Base-by-base conservation (phyloP, 768 basidiomycete species). In the Rhizopogon sp. region DNA sequence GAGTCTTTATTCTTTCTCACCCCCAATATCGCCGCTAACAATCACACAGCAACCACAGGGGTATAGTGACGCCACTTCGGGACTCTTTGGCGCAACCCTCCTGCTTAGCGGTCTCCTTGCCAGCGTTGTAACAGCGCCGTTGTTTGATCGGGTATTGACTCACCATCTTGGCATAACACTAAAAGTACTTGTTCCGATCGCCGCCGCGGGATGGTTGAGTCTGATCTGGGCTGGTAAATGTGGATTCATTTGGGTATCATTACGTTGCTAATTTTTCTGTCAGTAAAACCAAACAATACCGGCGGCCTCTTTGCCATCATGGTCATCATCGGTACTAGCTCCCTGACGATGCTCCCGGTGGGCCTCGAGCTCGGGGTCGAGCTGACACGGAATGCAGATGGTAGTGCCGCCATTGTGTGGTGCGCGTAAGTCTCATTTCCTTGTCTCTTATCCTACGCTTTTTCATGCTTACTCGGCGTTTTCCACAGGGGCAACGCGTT, bases 101-200 rank as follows among this genome's bases (percentile, higher is more conserved):
- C 77, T 91, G 13, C 70, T 91, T 37, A 75, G 85, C 0, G 91
- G 92, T 20, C 80, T 93, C 55, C 67, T 88, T 2, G 79, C 83
- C 9, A 85, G 91, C 0, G 71, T 84, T 31, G 62, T 84, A 47
- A 80, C 85, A 0, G 82, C 90, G 0, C 92, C 91, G 0, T 68
- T 92, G 3, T 86, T 91, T 62, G 91, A 93, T 63, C 83, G 90
- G 17, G 81, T 91, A n/a, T 81, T 93, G 57, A 92, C 88, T 9
- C 79, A 85, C 59, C 82, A 82, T 56, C 75, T 91, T 39, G 87
- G 82, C 0, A 58, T 81, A 10, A 80, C 84, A 3, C 61, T 77
- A 52, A 88, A 86, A 53, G 55, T 81, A 0, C 62, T 89, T 9
- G 76, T 84, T 14, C 90, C 90, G 1, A 64, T 85, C 43, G 72